Conservation (phyloP, 2,329 filamentous ascomycete species). For the Thermothelomyces thermophilus region DNA sequence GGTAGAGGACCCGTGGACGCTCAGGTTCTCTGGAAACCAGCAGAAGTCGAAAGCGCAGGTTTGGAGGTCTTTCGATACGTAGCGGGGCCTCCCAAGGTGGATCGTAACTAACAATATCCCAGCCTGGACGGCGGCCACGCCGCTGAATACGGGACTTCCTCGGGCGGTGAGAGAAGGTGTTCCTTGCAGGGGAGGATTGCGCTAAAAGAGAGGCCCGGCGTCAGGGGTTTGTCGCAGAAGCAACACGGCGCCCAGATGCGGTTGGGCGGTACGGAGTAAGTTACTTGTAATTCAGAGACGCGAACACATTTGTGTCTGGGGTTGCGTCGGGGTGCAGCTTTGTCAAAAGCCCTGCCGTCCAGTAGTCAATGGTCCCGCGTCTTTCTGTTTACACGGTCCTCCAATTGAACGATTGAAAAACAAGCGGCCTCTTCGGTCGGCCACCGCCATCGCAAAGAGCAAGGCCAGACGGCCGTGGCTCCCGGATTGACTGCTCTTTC, state of each 20-base stretch:
- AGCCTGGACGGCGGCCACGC: background rate
- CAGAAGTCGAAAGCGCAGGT: too few relatives aligned
- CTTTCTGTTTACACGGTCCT: too few relatives aligned
- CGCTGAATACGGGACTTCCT: background rate
- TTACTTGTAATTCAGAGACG: too few relatives aligned
- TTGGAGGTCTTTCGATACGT: background rate
- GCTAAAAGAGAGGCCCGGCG: background rate
- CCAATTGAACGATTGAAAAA: background rate
- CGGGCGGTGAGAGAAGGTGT: slow-evolving; percentile 7
- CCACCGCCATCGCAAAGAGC: background rate
- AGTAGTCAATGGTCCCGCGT: too few relatives aligned
- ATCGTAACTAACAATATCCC: too few relatives aligned
- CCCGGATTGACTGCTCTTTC: background rate
- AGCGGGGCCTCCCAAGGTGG: too few relatives aligned
- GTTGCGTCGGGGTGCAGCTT: background rate
- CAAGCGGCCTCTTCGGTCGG: background rate
- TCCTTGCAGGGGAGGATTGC: background rate
- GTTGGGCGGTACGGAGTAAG: background rate
- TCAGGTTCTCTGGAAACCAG: too few relatives aligned
- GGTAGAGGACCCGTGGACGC: too few relatives aligned
- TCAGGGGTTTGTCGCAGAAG: background rate
- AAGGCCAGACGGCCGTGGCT: background rate
- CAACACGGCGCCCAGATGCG: background rate
- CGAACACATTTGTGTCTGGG: too few relatives aligned
- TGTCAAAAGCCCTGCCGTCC: background rate